Conservation (phyloP, 108 stramenopile species). For the Parietichytrium sp. region DNA sequence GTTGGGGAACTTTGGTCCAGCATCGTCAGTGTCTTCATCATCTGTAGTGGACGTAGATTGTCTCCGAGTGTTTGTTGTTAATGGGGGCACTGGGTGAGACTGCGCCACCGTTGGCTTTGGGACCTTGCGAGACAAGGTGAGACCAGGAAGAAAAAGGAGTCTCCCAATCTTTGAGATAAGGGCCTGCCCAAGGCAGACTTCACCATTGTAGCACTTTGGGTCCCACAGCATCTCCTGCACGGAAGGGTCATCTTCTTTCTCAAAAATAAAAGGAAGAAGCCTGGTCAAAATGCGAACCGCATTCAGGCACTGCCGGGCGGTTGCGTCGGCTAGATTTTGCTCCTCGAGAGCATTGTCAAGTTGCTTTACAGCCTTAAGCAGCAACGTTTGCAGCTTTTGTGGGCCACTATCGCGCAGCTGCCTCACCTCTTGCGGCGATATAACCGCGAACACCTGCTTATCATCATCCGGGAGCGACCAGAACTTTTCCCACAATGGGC, state of each 20-base stretch:
- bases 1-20: no score
- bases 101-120: no score
- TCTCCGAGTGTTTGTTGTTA: no score
- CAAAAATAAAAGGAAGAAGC: constrained; percentile 82
- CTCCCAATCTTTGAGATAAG: constrained; percentile 53
- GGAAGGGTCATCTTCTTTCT: constrained; percentile 63
- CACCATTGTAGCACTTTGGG: neutral
- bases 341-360: neutral
- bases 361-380: neutral
- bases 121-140: neutral
- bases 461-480: neutral
- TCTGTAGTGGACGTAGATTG: no score
- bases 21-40: no score
- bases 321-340: neutral
- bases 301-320: constrained; percentile 84
- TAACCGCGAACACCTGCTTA: neutral
- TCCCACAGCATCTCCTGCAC: constrained; percentile 37
- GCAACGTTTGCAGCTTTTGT: neutral
- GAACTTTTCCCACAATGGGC: constrained; percentile 11
- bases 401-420: neutral
- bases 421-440: neutral
- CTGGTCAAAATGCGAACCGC: constrained; percentile 84
- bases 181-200: neutral
- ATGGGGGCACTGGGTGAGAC: no score
- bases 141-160: constrained; percentile 42